Conservation (phyloP, 176 grass and related monocot genomes). For the Avena atlantica region DNA sequence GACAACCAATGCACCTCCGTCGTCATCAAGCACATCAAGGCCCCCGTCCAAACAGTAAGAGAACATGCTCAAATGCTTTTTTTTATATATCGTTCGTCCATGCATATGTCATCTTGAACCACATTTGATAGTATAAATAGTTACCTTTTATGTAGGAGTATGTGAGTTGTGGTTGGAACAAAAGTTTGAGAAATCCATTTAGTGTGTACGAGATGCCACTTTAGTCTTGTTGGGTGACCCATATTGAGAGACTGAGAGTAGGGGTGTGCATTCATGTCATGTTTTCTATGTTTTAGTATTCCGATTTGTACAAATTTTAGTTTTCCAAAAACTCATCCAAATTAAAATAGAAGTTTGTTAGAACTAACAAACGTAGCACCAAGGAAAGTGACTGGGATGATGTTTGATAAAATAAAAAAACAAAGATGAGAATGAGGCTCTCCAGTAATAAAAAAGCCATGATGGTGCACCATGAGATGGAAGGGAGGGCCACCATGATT, state of each 20-base stretch:
- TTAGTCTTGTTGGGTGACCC: not conserved
- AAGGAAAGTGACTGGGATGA: not conserved
- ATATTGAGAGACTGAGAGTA: not conserved
- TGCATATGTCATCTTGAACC: not conserved
- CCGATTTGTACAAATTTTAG: not conserved
- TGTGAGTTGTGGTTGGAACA: not conserved
- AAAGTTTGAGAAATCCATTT: not conserved
- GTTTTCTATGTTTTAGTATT: not conserved
- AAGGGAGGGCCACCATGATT: no score
- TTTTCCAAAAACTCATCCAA: not conserved
- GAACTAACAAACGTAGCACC: not conserved
- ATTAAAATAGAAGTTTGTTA: not conserved
- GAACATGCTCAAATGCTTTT: not conserved
- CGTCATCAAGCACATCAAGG: slow-evolving; percentile 76
- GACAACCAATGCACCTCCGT: slow-evolving; percentile 74
- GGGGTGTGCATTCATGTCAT: not conserved
- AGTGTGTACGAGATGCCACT: not conserved
- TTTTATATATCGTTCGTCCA: not conserved
- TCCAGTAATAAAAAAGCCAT: no score
- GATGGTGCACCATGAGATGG: no score
- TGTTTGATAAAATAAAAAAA: not conserved
- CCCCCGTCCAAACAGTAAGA: slow-evolving; percentile 72
- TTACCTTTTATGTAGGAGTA: not conserved
- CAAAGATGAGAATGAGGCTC: not conserved
- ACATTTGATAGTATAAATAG: not conserved